phyloP scores from a whole-genome alignment of 257 asterid species.

The Catharanthus roseus region DNA sequence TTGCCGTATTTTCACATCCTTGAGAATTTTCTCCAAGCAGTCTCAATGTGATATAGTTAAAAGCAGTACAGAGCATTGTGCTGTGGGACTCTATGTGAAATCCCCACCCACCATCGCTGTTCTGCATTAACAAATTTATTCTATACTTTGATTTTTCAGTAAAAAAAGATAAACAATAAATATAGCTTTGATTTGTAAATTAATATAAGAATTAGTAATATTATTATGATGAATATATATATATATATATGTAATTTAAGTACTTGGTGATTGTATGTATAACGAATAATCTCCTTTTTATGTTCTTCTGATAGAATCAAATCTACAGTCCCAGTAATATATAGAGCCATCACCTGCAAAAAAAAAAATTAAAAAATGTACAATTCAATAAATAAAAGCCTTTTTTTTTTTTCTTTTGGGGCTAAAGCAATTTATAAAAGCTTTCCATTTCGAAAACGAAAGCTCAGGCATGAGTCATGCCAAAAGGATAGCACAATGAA shows the following conservation, averaged over 20 bases:
- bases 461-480: too few species aligned
- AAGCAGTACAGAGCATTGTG: conserved; percentile 1
- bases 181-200: background rate
- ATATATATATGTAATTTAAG: too few species aligned
- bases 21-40: conserved; percentile 7
- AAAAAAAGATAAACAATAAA: too few species aligned
- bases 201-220: background rate
- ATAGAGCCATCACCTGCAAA: background rate
- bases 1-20: background rate
- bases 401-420: too few species aligned
- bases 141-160: too few species aligned
- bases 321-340: background rate
- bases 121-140: background rate
- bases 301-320: background rate
- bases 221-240: too few species aligned
- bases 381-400: too few species aligned
- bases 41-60: background rate
- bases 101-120: background rate
- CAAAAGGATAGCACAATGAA: too few species aligned
- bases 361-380: too few species aligned
- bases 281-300: background rate
- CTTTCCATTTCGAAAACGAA: too few species aligned
- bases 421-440: too few species aligned
- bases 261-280: conserved; percentile 7
- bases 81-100: conserved; percentile 1